Evolutionary conservation across 2,329 filamentous ascomycete species (phyloP), one percentile per base, ranked within the genome.

Genomic region (Claviceps arundinis): DNA sequence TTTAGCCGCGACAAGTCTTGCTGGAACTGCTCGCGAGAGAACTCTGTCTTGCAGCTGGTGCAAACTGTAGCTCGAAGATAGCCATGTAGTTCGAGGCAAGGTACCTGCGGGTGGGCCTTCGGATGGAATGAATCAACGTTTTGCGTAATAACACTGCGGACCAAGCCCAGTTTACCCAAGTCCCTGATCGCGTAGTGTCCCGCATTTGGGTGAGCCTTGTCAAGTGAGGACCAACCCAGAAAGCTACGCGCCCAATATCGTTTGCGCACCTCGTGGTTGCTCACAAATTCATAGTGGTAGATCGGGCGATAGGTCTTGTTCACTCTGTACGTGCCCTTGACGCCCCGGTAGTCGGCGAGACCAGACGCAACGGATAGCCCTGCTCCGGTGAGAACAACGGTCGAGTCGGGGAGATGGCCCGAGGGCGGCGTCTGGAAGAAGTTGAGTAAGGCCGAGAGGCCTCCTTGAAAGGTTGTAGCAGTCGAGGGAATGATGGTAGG

Each of bases 191-290:
- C 89, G 64, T 79, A 75, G 69, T 98, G 93, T 2, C 82, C 83
- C 3, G 73, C 70, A 63, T 97, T 97, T 13, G 91, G 90, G 53
- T 71, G 73, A n/a, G 89, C 87, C 56, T 81, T 84, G 62, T 85
- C 73, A 58, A 97, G 72, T 45, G 81, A 89, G 4, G 87, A 83
- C 90, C 90, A 97, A 40, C 93, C 93, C 19, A 98, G 71, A 66
- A 95, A 98, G 63, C 87, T 95, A 48, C 93, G 74, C 1, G 93
- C 91, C 93, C 93, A 98, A 66, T 98, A 98, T 55, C 93, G 75
- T 68, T 96, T 93, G 57, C 93, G 76, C 13, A 87, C 82, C 65
- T 90, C 87, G 68, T 97, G 91, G 57, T 73, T 86, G 47, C 76
- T 72, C 44, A 89, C 68, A 63, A 97, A 98, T 65, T 98, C 93